A percentile compares a stretch with the other conserved stretches of the same genome.
Conservation (phyloP, 768 basidiomycete species). For the Strobilomyces confusus region DNA sequence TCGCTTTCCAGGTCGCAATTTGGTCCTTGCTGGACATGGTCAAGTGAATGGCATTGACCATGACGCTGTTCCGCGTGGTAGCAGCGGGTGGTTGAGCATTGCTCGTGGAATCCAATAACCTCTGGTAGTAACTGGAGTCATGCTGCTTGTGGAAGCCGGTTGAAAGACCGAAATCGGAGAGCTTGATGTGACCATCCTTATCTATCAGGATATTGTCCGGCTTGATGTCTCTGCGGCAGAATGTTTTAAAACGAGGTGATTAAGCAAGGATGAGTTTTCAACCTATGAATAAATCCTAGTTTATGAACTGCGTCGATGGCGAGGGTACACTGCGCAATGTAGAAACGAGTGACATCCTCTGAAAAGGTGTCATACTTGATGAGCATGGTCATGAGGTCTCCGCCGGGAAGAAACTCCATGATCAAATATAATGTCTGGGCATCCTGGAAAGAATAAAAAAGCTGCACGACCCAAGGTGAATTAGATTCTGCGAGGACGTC, state of each 20-base stretch:
- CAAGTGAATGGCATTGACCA: conserved; percentile 95
- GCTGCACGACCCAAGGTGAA: conserved; percentile 93
- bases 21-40: conserved; percentile 92
- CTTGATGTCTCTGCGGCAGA: conserved; percentile 81
- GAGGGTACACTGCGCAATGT: conserved; percentile 97
- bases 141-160: conserved; percentile 99
- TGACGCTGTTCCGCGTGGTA: conserved; percentile 83
- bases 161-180: conserved; percentile 97
- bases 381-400: conserved; percentile 99
- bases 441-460: conserved; percentile 99
- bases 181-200: conserved; percentile 93
- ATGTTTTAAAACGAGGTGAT: not conserved
- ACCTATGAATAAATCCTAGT: conserved; percentile 97
- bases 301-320: conserved; percentile 98
- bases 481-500: conserved; percentile 96
- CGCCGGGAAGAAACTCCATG: conserved; percentile 99
- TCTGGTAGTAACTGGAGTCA: conserved; percentile 93
- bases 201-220: conserved; percentile 94
- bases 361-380: conserved; percentile 99
- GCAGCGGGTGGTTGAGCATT: conserved; percentile 40
- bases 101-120: conserved; percentile 66
- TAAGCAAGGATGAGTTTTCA: not conserved
- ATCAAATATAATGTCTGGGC: conserved; percentile 88
- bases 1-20: conserved; percentile 99
- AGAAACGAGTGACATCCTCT: conserved; percentile 96